Evolutionary conservation across 768 basidiomycete genomes (phyloP).

Genomic region (Lactarius hatsudake): DNA sequence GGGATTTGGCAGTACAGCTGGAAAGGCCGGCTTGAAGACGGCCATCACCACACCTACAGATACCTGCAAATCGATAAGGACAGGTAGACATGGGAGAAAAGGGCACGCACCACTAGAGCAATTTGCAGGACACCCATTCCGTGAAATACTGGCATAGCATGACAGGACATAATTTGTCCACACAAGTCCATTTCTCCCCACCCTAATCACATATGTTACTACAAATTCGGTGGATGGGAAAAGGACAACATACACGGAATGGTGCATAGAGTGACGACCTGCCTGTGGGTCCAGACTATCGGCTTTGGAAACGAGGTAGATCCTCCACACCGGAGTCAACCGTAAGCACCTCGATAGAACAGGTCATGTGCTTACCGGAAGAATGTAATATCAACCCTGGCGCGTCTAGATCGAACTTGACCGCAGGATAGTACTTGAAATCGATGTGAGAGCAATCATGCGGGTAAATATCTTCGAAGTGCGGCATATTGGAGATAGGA

Average conservation of each 20-base stretch:
- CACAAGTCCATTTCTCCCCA: constrained; percentile 31
- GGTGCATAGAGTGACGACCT: constrained; percentile 12
- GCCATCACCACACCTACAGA: constrained; percentile 32
- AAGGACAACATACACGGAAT: constrained; percentile 20
- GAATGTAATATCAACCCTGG: constrained; percentile 33
- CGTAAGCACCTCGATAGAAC: not conserved
- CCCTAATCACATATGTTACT: constrained; percentile 7
- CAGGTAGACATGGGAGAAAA: not conserved
- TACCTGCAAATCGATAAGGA: constrained; percentile 26
- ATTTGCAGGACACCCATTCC: constrained; percentile 35
- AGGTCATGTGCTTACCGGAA: constrained; percentile 27
- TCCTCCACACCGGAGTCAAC: constrained; percentile 19
- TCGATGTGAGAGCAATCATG: constrained; percentile 1
- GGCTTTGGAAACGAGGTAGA: constrained; percentile 35
- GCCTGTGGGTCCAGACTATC: constrained; percentile 28
- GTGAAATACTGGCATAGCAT: constrained; percentile 36
- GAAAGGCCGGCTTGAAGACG: constrained; percentile 33
- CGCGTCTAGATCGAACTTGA: constrained; percentile 24
- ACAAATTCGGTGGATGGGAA: not conserved
- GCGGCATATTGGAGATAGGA: constrained; percentile 25
- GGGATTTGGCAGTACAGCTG: constrained; percentile 34
- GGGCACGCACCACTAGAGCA: constrained; percentile 26
- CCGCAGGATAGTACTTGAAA: constrained; percentile 23
- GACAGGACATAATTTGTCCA: constrained; percentile 31
- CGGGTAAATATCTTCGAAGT: constrained; percentile 30